Base-by-base conservation (phyloP, 768 basidiomycete species). In the Hemileccinum impolitum region DNA sequence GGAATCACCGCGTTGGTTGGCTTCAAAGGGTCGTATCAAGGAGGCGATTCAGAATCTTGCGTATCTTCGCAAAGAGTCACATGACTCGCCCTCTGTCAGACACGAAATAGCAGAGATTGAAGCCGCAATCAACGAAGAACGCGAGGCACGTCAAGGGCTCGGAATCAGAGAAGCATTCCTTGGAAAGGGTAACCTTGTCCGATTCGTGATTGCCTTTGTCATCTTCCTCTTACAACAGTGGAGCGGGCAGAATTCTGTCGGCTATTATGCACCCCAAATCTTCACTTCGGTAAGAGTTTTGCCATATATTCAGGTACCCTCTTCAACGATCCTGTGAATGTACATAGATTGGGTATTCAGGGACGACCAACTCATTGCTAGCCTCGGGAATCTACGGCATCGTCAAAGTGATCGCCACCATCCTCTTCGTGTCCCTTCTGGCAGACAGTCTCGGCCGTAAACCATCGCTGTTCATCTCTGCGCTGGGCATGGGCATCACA, bases 191-290 rank as follows among this genome's bases (percentile, higher is more conserved):
- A 92, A 92, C 69, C 77, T 81, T 39, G 71, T 84, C 51, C 84
- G 92, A 19, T 93, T 94, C 72, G 70, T 85, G n/a, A 90, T 94
- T 58, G 90, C 91, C 1, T 82, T 89, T 56, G 66, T 77, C 23
- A 87, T 90, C 52, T 90, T 91, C 72, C 62, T 87, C 51, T 70
- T 90, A 8, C 90, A 92, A 56, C 88, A 92, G 62, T 90, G 84
- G 84, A 77, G 79, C 41, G 91, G 91, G 1, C 90, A 92, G 63
- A 90, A 93, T 68, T 84, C 85, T 0, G 85, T 92, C 55, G 79
- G 78, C 38, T 85, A 89, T 62, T 87, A 88, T 52, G 82, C 85
- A 1, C 84, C 87, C 5, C 83, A 84, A 59, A 85, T 88, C 53
- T 88, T 89, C 64, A 68, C 72, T 9, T 80, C 85, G 17, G 81